Base-by-base conservation (phyloP, 305 asterid genomes). In the Salvia sclarea region DNA sequence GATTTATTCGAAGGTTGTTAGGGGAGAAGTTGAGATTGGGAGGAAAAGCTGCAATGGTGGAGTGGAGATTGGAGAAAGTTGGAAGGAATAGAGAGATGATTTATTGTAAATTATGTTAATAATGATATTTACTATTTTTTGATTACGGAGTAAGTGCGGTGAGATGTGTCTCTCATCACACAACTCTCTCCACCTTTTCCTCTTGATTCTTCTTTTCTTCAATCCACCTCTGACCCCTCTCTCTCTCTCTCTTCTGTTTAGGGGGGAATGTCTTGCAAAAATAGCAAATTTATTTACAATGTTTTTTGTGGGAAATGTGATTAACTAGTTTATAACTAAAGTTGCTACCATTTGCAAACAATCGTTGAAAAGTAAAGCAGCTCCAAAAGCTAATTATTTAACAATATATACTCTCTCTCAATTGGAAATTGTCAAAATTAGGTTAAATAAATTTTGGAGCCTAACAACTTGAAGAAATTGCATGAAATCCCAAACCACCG, bases 91-190 rank as follows among this genome's bases (percentile, higher is more conserved):
- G 44, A 66, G 79, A 66, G 8, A 45, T 49, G 33, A 48, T 70
- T 45, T 56, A 64, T 72, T 66, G 68, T 24, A 37, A 61, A 71
- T 11, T 37, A 31, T 48, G 68, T 69, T 49, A 40, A 64, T 52
- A 49, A 48, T 14, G 45, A 54, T 14, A 28, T 64, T 72, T 81
- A 69, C 80, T 81, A 62, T 72, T 58, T 40, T 75, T 62, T 56
- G 70, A 75, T 78, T 68, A 57, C 33, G 76, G 75, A 76, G 7
- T 22, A 3, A 60, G 81, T 68, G 84, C 43, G 84, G 64, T 66
- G 61, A 71, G 67, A 75, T 78, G 92, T 84, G 96, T 92, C 93
- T 81, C 76, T 83, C 85, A 76, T 64, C 64, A 76, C 94, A 80
- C 64, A 69, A 49, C 83, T 79, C 84, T 73, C 88, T 78, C 94